Base-by-base conservation (phyloP, 78 protist genomes). In the Emiliania huxleyi region DNA sequence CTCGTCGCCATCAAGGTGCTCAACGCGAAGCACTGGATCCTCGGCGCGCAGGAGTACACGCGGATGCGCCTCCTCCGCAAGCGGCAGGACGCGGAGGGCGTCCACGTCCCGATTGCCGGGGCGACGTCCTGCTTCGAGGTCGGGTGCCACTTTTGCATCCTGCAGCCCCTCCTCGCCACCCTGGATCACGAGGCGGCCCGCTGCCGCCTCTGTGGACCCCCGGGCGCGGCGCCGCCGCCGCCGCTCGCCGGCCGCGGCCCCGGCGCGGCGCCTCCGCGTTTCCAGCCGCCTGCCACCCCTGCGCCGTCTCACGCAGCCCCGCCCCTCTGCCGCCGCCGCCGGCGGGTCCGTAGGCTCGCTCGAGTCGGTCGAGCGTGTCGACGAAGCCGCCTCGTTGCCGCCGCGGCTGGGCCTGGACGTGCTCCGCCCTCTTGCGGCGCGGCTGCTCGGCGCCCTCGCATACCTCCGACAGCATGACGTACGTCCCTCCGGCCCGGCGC, bases 1-100 rank as follows among this genome's bases (percentile, higher is more conserved):
- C 37, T 1, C 49, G 87, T 77, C 87, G 87, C 22, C 4, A 5
- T 77, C 87, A 77, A 77, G n/a, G 29, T 37, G 33, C 46, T 42
- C 87, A 22, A 23, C 1, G 52, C 49, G 12, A 26, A 23, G 87
- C 52, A 42, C 55, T 56, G 43, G 38, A 15, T 6, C 8, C 71
- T 89, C 42, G 92, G 92, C 62, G 75, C 29, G 56, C 84, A 77
- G 48, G 87, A 77, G 87, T 37, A 40, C 87, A 49, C 38, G 87
- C 87, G 87, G n/a, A 4, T 77, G 87, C 87, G 87, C 2, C 52
- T 6, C 40, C 44, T 77, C 25, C 0, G 23, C 37, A 22, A 11
- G 19, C 49, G 26, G 29, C 43, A 25, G 2, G n/a, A 15, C 2
- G 49, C 8, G n/a, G 87, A 42, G 19, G 81, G 81, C 44, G 45